These are phyloP conservation scores for Cutaneotrichosporon spelunceum DNA, from an alignment of 1,284 basidiomycete genomes.

Conservation along the genomic window DNA sequence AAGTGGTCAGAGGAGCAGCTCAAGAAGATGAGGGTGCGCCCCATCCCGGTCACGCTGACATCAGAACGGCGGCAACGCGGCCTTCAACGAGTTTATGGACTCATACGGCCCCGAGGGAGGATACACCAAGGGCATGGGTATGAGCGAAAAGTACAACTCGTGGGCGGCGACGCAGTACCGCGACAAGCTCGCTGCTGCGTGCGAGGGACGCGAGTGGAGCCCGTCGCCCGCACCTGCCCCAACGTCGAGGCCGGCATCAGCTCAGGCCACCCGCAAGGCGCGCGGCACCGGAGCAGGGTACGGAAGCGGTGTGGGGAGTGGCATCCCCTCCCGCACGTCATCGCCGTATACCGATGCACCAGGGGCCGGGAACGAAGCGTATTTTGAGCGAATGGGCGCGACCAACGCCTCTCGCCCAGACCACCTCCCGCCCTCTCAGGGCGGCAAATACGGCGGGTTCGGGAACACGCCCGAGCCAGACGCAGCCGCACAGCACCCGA, in stretches of 20 bases:
- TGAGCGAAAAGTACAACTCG: conserved; percentile 79
- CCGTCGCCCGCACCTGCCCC: conserved; percentile 38
- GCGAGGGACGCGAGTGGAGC: conserved; percentile 42
- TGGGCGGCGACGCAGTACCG: conserved; percentile 90
- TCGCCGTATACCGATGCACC: conserved; percentile 16
- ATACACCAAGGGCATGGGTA: conserved; percentile 64
- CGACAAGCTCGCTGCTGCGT: conserved; percentile 60
- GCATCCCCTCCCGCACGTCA: conserved; percentile 18
- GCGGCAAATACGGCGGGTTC: conserved; percentile 50
- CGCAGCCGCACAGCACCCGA: conserved; percentile 33
- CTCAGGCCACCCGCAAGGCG: conserved; percentile 48
- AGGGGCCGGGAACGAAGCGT: conserved; percentile 47
- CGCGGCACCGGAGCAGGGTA: conserved; percentile 30
- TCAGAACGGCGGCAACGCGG: conserved; percentile 77
- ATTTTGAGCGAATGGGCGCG: conserved; percentile 49
- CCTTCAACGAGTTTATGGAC: conserved; percentile 73
- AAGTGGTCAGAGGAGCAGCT: conserved; percentile 90
- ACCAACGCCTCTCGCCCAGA: conserved; percentile 45
- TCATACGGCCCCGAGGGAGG: conserved; percentile 72
- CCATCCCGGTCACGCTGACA: neutral
- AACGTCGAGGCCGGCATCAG: conserved; percentile 40
- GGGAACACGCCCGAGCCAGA: conserved; percentile 41
- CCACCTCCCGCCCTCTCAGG: conserved; percentile 50
- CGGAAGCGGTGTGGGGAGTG: conserved; percentile 1
- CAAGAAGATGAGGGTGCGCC: conserved; percentile 74